Percentiles rank a stretch among this genome's conserved stretches.
Evolutionary conservation across 1,284 basidiomycete species (phyloP).

Genomic region (Spongiforma sp.): DNA sequence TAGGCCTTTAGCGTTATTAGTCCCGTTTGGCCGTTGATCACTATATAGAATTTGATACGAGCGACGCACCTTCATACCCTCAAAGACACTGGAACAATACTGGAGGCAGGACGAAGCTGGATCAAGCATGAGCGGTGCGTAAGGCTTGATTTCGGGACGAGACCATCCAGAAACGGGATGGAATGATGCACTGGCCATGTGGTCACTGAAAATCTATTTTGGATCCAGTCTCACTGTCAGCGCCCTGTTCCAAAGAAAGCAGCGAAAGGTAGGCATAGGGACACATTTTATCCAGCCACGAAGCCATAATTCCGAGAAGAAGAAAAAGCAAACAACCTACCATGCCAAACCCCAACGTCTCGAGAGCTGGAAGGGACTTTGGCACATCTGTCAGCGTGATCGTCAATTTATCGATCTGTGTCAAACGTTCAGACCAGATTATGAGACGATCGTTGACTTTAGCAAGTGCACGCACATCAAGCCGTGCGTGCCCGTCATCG

Average conservation of each 20-base stretch:
- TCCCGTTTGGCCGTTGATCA: background rate
- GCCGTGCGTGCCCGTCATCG: conserved; percentile 4
- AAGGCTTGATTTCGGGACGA: conserved; percentile 81
- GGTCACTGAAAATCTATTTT: conserved; percentile 63
- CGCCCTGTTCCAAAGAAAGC: too few relatives aligned
- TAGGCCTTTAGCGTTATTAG: conserved; percentile 60
- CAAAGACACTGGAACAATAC: conserved; percentile 82
- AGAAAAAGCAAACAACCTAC: conserved; percentile 24
- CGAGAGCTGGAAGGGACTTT: conserved; percentile 42
- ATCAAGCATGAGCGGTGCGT: conserved; percentile 72
- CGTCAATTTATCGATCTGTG: conserved; percentile 48
- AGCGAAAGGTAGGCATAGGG: background rate
- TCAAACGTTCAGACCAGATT: background rate
- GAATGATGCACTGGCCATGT: conserved; percentile 79
- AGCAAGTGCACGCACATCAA: conserved; percentile 25
- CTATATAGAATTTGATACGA: background rate
- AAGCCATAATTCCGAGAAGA: background rate
- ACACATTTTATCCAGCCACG: too few relatives aligned
- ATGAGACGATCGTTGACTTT: background rate
- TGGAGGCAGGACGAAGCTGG: conserved; percentile 78
- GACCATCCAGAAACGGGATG: conserved; percentile 77
- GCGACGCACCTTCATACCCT: conserved; percentile 80
- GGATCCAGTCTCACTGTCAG: background rate
- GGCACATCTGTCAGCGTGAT: conserved; percentile 41
- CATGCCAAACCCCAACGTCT: conserved; percentile 45